phyloP scores from a whole-genome alignment of 495 filamentous ascomycete species.

The Lasiosphaeria ovina region DNA sequence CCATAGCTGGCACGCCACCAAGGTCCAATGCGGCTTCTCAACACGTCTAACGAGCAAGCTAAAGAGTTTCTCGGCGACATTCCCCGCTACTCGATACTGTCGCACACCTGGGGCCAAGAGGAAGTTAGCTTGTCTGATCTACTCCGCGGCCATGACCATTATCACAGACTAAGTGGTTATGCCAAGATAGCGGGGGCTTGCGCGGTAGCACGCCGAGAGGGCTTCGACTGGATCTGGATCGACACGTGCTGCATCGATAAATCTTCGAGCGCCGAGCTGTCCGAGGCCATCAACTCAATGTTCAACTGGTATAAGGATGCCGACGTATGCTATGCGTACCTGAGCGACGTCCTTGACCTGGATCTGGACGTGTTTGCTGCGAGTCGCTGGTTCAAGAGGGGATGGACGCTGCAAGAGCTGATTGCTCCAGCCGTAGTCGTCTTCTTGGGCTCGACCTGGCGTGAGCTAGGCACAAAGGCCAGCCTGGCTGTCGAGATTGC shows the following conservation, averaged over 20 bases:
- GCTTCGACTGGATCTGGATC: neutral
- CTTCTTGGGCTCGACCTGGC: neutral
- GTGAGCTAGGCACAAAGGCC: neutral
- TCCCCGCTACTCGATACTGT: neutral
- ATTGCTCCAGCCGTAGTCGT: neutral
- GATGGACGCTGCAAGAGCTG: conserved; percentile 3
- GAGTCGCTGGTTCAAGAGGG: neutral
- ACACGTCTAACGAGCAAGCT: no score
- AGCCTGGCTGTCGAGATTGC: no score
- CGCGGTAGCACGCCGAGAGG: neutral
- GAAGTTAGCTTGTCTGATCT: neutral
- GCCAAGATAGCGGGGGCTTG: neutral
- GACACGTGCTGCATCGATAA: neutral
- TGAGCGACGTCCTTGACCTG: neutral
- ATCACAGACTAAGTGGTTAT: neutral
- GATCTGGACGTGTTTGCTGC: no score
- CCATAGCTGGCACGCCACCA: no score
- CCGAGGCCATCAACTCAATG: neutral
- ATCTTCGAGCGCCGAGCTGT: neutral
- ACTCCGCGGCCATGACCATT: neutral
- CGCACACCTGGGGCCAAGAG: neutral
- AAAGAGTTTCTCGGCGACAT: no score
- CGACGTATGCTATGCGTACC: neutral
- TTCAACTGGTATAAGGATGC: neutral
- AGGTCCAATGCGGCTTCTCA: no score